Conservation (phyloP, 2,329 filamentous ascomycete genomes). For the Sclerotinia trifoliorum region DNA sequence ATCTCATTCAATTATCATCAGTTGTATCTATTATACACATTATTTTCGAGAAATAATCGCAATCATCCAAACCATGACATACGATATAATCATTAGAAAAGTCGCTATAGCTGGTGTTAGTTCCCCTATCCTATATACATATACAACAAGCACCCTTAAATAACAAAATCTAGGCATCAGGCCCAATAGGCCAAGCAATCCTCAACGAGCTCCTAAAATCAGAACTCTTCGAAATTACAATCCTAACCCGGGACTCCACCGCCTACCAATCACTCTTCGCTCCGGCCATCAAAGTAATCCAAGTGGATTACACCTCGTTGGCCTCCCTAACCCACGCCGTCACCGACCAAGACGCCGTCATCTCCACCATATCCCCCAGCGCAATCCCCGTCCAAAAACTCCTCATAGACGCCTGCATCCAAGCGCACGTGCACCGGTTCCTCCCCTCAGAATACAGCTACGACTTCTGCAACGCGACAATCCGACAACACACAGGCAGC, state of each 20-base stretch:
- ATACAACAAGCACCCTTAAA: not conserved
- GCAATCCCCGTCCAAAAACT: conserved; percentile 19
- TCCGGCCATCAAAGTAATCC: conserved; percentile 29
- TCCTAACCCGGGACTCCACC: conserved; percentile 39
- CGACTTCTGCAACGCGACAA: conserved; percentile 30
- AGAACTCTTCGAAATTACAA: conserved; percentile 37
- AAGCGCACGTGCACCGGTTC: conserved; percentile 58
- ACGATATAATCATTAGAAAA: conserved; percentile 31
- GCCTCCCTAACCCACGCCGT: conserved; percentile 35
- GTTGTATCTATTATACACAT: not conserved
- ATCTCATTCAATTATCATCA: not conserved
- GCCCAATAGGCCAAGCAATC: conserved; percentile 38
- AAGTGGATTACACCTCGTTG: conserved; percentile 26
- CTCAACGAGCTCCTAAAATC: conserved; percentile 37
- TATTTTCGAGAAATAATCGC: not conserved
- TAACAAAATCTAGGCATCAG: conserved; percentile 32
- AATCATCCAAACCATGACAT: conserved; percentile 25
- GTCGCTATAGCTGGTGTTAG: conserved; percentile 32
- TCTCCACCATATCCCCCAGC: conserved; percentile 25
- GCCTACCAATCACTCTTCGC: conserved; percentile 28
- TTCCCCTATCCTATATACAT: not conserved
- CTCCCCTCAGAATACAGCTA: conserved; percentile 55
- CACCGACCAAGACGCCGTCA: conserved; percentile 31
- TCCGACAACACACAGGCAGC: not conserved
- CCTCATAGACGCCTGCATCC: conserved; percentile 55